Conservation (phyloP, 495 filamentous ascomycete genomes). For the Neurospora sp. region DNA sequence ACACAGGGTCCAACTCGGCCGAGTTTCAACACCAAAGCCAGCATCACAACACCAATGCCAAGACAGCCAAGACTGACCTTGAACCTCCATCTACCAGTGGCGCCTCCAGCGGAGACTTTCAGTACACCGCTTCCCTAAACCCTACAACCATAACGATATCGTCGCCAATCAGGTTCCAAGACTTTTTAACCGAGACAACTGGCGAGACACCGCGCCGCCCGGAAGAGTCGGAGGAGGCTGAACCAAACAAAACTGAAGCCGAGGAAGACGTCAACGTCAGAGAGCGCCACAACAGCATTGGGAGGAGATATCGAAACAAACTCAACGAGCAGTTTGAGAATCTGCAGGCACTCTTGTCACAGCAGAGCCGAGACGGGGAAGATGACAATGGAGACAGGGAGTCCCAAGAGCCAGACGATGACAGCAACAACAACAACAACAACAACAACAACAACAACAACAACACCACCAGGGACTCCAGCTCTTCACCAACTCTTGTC, state of each 20-base stretch:
- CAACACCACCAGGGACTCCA: background rate
- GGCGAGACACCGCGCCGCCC: background rate
- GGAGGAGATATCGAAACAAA: conserved; percentile 24
- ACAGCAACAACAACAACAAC: no score
- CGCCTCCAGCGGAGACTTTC: background rate
- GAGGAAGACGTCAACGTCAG: background rate
- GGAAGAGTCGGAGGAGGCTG: background rate
- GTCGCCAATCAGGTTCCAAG: background rate
- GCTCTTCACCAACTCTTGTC: background rate
- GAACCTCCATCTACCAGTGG: background rate
- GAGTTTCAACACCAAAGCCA: background rate
- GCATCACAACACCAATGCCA: background rate
- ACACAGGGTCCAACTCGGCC: background rate
- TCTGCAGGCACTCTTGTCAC: conserved; percentile 12
- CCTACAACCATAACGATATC: background rate
- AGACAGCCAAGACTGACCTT: background rate
- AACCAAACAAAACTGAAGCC: background rate
- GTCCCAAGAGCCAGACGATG: background rate
- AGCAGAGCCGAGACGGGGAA: background rate
- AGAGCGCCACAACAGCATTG: conserved; percentile 20
- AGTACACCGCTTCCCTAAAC: background rate
- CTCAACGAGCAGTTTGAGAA: conserved; percentile 20
- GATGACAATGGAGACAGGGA: background rate
- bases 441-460: no score
- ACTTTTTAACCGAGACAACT: background rate